A percentile compares a stretch with the other conserved stretches of the same genome.
Evolutionary conservation across 2,329 filamentous ascomycete species (phyloP).

Genomic region (Drechslerella dactyloides): DNA sequence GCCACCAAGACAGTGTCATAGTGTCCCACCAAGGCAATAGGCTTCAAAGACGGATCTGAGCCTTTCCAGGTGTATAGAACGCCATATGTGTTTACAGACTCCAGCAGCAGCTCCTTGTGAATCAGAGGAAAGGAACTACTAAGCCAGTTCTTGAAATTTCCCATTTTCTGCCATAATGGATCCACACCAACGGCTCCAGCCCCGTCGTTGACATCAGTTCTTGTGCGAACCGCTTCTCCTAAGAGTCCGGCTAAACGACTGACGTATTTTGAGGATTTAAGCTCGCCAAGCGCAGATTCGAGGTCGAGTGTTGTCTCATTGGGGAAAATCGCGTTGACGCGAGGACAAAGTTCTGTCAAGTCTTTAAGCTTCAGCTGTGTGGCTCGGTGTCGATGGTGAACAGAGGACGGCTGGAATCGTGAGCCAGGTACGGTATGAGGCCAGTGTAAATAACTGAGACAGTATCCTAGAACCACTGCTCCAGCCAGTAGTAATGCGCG

Average conservation of each 20-base stretch:
- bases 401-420: no score
- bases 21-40: conserved; percentile 68
- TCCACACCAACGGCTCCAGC: conserved; percentile 65
- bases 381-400: not conserved
- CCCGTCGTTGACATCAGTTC: conserved; percentile 66
- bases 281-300: not conserved
- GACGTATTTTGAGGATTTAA: conserved; percentile 13
- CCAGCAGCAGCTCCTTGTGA: conserved; percentile 61
- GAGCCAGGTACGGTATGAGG: no score
- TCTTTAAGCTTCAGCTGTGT: not conserved
- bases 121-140: conserved; percentile 63
- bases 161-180: conserved; percentile 67
- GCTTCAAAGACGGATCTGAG: conserved; percentile 62
- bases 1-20: conserved; percentile 70
- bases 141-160: conserved; percentile 64
- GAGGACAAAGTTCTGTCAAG: conserved; percentile 12
- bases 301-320: not conserved
- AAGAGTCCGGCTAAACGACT: conserved; percentile 54
- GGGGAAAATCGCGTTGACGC: conserved; percentile 14
- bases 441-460: not conserved
- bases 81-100: conserved; percentile 67
- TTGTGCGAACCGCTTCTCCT: conserved; percentile 63
- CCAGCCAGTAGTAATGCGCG: no score
- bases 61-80: conserved; percentile 67
- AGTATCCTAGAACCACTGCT: not conserved